These are phyloP conservation scores for Polytolypa hystricis DNA, from an alignment of 2,329 filamentous ascomycete species.

Conservation along the genomic window DNA sequence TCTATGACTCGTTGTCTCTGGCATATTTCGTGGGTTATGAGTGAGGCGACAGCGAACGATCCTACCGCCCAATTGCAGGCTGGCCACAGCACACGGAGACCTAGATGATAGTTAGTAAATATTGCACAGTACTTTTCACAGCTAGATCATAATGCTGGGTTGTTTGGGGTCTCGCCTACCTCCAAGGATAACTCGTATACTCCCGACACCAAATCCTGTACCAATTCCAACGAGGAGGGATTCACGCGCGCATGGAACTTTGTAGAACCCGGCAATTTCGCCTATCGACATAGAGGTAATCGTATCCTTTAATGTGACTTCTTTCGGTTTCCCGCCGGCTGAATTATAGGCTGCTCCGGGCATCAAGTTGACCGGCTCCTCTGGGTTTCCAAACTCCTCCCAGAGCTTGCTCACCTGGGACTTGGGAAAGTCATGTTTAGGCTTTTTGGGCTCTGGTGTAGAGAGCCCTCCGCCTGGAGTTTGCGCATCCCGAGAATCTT, in stretches of 20 bases:
- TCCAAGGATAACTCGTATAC: constrained; percentile 60
- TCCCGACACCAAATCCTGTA: constrained; percentile 64
- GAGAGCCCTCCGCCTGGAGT: constrained; percentile 2
- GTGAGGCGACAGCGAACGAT: constrained; percentile 58
- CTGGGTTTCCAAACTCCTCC: constrained; percentile 37
- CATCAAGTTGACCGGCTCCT: constrained; percentile 43
- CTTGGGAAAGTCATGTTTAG: constrained; percentile 33
- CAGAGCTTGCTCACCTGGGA: constrained; percentile 38
- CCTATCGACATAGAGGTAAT: constrained; percentile 37
- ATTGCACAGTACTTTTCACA: constrained; percentile 1
- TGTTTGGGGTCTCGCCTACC: constrained; percentile 48
- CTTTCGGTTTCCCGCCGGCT: constrained; percentile 44
- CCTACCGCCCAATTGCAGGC: constrained; percentile 80
- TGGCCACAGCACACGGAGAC: constrained; percentile 48
- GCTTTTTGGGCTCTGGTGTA: constrained; percentile 15
- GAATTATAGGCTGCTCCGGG: constrained; percentile 48
- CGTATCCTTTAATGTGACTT: constrained; percentile 31
- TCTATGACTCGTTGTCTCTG: constrained; percentile 63
- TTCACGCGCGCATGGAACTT: constrained; percentile 73
- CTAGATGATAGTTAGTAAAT: constrained; percentile 14
- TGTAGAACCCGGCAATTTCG: constrained; percentile 53
- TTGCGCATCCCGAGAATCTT: constrained; percentile 10
- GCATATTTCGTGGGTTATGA: constrained; percentile 74
- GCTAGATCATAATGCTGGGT: no score
- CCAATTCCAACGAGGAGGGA: constrained; percentile 75